Evolutionary conservation across 2,329 filamentous ascomycete species (phyloP), one percentile per base, ranked within the genome.

Genomic region (Dactylellina haptotyla): DNA sequence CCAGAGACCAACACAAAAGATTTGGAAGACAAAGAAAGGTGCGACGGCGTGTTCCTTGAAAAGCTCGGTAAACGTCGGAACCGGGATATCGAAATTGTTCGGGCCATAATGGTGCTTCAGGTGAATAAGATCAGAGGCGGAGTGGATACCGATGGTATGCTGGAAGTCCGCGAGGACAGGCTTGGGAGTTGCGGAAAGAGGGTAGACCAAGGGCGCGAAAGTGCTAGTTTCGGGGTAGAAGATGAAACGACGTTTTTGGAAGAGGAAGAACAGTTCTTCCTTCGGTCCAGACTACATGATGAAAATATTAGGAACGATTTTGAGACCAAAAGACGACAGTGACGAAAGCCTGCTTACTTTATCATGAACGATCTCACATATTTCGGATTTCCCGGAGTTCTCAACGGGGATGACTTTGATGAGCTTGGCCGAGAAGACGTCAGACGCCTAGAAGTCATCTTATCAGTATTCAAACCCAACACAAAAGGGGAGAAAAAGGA

Each of bases 31-130:
- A 82, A 99, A 99, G 85, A 99, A 99, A 3, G 95, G 95, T 20
- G 96, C 96, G 20, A 99, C 96, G 23, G 96, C 94, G 81, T 99
- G 96, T 82, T 99, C 95, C 82, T 96, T 91, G 87, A 97, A 99
- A 54, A 99, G 87, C 83, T 99, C 95, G 57, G 90, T 88, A 78
- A 99, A 99, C 9, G 91, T 94, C 2, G 96, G 95, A 10, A 99
- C 93, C 4, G 96, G 95, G 58, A 99, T 99, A 79, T 99, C 95
- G 80, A 99, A 99, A 12, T 91, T 93, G 80, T 99, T 99, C 78
- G 89, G 86, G 78, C 95, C 95, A 85, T 98, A 99, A 83, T 99
- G 91, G 80, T 97, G 90, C 78, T 94, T 89, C 62, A 97, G 84
- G 71, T 88, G 87, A 66, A 90, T 87, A 71, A 97, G 85, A 78